These are phyloP conservation scores for Catenaria anguillulae DNA, from an alignment of 371 early-diverging fungal genomes.

Conservation along the genomic window DNA sequence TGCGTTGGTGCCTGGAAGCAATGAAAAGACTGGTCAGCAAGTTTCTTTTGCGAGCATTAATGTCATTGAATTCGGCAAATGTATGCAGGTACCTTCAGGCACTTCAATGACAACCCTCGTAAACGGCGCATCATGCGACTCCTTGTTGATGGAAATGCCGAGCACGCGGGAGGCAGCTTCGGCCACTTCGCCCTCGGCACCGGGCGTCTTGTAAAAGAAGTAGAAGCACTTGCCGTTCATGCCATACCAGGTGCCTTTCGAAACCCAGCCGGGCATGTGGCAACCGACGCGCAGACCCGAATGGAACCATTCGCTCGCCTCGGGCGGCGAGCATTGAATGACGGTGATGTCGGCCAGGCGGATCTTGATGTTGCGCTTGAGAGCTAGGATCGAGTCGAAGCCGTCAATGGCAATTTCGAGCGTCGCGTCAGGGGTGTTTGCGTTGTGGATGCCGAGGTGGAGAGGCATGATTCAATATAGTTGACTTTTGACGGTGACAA, in stretches of 20 bases:
- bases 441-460: background rate
- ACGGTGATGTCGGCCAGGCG: background rate
- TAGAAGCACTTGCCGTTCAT: background rate
- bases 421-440: background rate
- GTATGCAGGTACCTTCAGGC: too few species aligned
- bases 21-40: too few species aligned
- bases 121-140: too few species aligned
- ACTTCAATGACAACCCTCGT: too few species aligned
- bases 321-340: background rate
- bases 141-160: too few species aligned
- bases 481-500: too few species aligned
- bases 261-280: background rate
- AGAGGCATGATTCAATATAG: background rate
- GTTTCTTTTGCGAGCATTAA: too few species aligned
- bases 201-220: background rate
- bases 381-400: background rate
- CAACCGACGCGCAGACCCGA: background rate
- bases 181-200: too few species aligned
- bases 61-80: too few species aligned
- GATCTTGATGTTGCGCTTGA: background rate
- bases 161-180: too few species aligned
- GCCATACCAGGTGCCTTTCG: background rate
- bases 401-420: background rate
- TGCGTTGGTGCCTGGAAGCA: slow-evolving; percentile 9
- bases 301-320: background rate